phyloP scores from a whole-genome alignment of 257 asterid genomes.

The Plectranthus barbatus region DNA sequence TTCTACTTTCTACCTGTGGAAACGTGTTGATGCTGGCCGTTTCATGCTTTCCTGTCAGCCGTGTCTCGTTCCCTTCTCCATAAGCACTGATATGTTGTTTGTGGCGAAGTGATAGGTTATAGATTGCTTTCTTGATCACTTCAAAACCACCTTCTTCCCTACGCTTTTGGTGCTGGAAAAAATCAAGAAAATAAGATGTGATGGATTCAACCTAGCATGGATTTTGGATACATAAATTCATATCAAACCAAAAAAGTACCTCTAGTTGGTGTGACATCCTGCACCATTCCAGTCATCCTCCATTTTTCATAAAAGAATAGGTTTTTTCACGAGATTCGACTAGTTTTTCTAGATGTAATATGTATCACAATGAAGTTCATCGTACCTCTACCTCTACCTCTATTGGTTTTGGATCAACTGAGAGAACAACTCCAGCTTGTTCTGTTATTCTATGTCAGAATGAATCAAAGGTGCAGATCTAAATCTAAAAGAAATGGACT shows the following conservation, averaged over 20 bases:
- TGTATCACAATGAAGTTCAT: too few species aligned
- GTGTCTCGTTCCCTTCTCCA: conserved; percentile 95
- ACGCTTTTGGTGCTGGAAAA: conserved; percentile 68
- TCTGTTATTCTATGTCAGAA: conserved; percentile 78
- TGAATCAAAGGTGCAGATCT: too few species aligned
- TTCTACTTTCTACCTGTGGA: conserved; percentile 72
- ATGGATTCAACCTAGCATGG: not conserved
- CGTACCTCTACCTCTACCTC: too few species aligned
- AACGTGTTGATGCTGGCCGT: conserved; percentile 74
- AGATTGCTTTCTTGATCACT: conserved; percentile 80
- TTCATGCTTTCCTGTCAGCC: conserved; percentile 93
- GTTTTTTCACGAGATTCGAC: not conserved
- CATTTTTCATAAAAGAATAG: not conserved
- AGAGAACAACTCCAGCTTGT: conserved; percentile 89
- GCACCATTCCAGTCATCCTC: conserved; percentile 99
- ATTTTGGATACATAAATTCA: too few species aligned
- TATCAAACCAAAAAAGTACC: conserved; percentile 25
- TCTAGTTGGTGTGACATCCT: conserved; percentile 84
- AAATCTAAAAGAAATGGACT: not conserved
- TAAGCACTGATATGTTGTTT: conserved; percentile 83
- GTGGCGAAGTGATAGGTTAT: conserved; percentile 88
- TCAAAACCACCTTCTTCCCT: conserved; percentile 95
- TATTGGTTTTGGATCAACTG: conserved; percentile 91
- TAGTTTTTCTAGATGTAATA: not conserved
- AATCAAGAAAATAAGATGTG: not conserved